Evolutionary conservation across 2,329 filamentous ascomycete genomes (phyloP), one percentile per base, ranked within the genome.

Genomic region (Epichloe glyceriae): DNA sequence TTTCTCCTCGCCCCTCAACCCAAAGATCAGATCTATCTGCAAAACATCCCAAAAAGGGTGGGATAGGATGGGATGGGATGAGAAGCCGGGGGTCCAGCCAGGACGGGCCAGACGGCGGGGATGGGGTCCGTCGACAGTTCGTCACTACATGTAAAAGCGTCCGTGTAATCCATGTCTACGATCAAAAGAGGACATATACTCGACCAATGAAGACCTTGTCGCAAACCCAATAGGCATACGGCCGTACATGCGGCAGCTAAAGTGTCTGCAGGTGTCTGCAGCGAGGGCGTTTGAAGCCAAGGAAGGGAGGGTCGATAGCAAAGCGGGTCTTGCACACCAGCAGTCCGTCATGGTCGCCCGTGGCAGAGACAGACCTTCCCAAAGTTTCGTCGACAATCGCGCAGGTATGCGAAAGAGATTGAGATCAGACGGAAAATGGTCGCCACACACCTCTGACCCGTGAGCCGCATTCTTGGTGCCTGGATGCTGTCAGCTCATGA

Each of bases 381-480:
- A 34, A 35, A 15, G 35, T 26, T 46, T 49, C 45, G 38, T 47
- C 47, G 44, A 53, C 43, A 44, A 39, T 47, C 47, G 49, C 53
- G 54, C 52, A 59, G 69, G 69, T 62, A 72, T 71, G 70, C 38
- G 61, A 58, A 61, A 55, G 61, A 71, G 61, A 72, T 72, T 69
- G 64, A 56, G 56, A 62, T 65, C 60, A 68, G 63, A 67, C 65
- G 69, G 56, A 49, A 46, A 56, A 35, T 54, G 54, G 57, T 50
- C 54, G 58, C 60, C 55, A 49, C 45, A 49, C 47, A 49, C 49
- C 47, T 61, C 55, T 54, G 53, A 54, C 56, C 57, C 54, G 58
- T 44, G 53, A 55, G 52, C 53, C 59, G 58, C 53, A 62, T 62
- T 64, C 58, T 64, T 63, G 54, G 55, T 54, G 52, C 54, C 54